These are phyloP conservation scores for Fusarium sp. DNA, from an alignment of 2,329 filamentous ascomycete genomes.

Conservation along the genomic window DNA sequence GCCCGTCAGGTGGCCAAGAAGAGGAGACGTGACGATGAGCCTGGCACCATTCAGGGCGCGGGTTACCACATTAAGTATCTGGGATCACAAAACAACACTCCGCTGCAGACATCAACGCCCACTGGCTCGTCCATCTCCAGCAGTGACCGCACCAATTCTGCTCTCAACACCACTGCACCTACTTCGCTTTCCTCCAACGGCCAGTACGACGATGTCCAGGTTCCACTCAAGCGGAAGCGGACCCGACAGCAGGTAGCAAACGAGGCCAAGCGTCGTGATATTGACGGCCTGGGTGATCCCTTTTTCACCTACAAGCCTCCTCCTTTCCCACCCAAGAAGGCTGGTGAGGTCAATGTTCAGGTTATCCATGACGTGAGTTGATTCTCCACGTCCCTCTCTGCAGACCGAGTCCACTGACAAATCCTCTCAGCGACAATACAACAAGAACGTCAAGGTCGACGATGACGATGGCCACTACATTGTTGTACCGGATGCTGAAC, in stretches of 20 bases:
- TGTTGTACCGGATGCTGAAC: conserved; percentile 83
- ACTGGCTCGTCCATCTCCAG: conserved; percentile 81
- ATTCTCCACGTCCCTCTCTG: conserved; percentile 6
- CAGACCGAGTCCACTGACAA: conserved; percentile 21
- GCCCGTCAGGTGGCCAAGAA: conserved; percentile 73
- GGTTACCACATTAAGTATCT: conserved; percentile 79
- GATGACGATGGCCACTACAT: conserved; percentile 98
- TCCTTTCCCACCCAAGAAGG: conserved; percentile 89
- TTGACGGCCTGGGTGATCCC: conserved; percentile 76
- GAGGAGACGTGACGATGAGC: conserved; percentile 73
- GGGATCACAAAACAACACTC: conserved; percentile 76
- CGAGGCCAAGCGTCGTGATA: conserved; percentile 81
- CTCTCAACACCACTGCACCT: conserved; percentile 85
- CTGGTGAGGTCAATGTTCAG: conserved; percentile 77
- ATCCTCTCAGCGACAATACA: conserved; percentile 48
- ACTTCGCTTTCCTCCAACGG: conserved; percentile 77
- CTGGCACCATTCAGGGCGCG: conserved; percentile 62
- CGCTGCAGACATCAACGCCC: conserved; percentile 72
- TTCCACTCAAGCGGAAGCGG: conserved; percentile 92
- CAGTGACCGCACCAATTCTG: conserved; percentile 84
- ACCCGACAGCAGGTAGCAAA: conserved; percentile 84
- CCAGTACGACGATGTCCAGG: conserved; percentile 71
- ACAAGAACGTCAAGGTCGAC: conserved; percentile 80
- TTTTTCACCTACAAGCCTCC: conserved; percentile 87
- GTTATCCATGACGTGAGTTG: conserved; percentile 71